A percentile compares a stretch with the other conserved stretches of the same genome.
Evolutionary conservation across 345 rosid species (phyloP).

Genomic region (Boechera retrofracta): DNA sequence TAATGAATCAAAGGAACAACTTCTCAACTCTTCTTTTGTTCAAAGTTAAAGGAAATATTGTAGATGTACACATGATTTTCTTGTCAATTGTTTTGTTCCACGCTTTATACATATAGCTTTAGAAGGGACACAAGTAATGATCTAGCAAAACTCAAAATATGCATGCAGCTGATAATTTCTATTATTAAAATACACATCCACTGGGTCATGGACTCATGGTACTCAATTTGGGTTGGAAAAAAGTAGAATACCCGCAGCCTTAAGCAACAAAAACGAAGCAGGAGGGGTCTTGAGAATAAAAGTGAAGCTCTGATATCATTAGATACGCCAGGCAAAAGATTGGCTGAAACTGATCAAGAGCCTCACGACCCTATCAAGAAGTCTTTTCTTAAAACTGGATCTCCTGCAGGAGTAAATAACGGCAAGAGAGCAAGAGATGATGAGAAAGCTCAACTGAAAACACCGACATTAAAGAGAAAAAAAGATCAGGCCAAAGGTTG

Average conservation of each 20-base stretch:
- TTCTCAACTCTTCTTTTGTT: too few species aligned
- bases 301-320: conserved; percentile 53
- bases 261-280: conserved; percentile 87
- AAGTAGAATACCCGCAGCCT: conserved; percentile 73
- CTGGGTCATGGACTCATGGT: not conserved
- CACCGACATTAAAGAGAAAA: conserved; percentile 56
- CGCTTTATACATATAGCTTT: not conserved
- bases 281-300: conserved; percentile 93
- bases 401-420: conserved; percentile 6
- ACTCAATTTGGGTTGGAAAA: not conserved
- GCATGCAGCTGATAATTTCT: too few species aligned
- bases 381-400: not conserved
- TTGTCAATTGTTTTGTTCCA: not conserved
- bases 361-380: not conserved
- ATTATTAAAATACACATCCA: too few species aligned
- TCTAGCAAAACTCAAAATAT: conserved; percentile 13
- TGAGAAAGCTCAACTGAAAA: not conserved
- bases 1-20: too few species aligned
- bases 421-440: conserved; percentile 22
- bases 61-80: not conserved
- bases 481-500: conserved; percentile 81
- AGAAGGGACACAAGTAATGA: conserved; percentile 2
- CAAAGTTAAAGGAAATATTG: not conserved
- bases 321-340: too few species aligned
- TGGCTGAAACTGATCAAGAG: too few species aligned